Conservation (phyloP, 805 yeast genomes). For the Zygoascus flipseniorum region DNA sequence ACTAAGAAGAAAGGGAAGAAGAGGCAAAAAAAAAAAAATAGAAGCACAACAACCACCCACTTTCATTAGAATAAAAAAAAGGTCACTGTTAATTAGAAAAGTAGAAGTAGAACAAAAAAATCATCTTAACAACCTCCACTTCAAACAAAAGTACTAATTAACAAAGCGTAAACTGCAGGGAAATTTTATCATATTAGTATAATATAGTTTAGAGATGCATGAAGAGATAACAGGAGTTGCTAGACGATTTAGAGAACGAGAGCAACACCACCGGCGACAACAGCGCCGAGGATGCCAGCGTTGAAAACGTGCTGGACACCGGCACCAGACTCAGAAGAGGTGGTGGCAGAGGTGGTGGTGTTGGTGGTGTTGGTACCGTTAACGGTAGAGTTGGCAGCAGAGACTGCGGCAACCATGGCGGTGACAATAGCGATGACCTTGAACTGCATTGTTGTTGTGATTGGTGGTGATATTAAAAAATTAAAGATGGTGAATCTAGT, state of each 20-base stretch:
- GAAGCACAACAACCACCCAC: neutral
- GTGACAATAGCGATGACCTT: constrained; percentile 20
- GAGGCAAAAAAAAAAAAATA: neutral
- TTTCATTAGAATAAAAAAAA: neutral
- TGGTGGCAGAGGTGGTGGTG: constrained; percentile 21
- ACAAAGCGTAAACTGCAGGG: neutral
- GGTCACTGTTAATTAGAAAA: neutral
- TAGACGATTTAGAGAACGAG: constrained; percentile 26
- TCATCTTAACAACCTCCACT: neutral
- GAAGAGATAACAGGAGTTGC: neutral
- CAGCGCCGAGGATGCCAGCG: constrained; percentile 33
- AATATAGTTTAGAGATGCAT: neutral
- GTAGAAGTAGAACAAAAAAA: constrained; percentile 1
- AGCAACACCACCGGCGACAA: constrained; percentile 34
- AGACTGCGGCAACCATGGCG: constrained; percentile 22
- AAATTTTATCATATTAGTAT: neutral
- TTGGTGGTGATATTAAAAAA: neutral
- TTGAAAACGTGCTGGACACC: constrained; percentile 26
- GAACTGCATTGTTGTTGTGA: constrained; percentile 24
- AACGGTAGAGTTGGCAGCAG: constrained; percentile 17
- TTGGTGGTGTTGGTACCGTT: constrained; percentile 15
- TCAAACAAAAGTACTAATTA: neutral
- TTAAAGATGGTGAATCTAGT: neutral
- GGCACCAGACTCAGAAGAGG: constrained; percentile 22
- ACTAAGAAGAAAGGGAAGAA: neutral